phyloP scores from a whole-genome alignment of 1,284 basidiomycete genomes.

The Tylopilus orsonianus region DNA sequence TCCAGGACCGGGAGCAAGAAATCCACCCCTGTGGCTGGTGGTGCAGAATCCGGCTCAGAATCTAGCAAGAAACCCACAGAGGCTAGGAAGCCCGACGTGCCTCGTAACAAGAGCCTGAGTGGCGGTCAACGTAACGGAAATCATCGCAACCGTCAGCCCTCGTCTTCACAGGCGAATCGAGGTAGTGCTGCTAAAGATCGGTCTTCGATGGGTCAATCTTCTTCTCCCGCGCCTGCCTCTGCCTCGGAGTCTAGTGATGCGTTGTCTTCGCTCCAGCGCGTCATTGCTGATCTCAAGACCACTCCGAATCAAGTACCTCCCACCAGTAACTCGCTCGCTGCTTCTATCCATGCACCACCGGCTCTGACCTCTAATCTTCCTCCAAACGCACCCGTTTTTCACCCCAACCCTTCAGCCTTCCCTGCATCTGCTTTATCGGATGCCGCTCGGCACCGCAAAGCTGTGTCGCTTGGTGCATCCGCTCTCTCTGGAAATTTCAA shows the following conservation, averaged over 20 bases:
- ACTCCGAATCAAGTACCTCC: constrained; percentile 46
- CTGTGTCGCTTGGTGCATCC: constrained; percentile 66
- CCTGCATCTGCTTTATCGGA: constrained; percentile 48
- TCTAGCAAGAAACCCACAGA: constrained; percentile 60
- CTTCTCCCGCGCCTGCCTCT: constrained; percentile 42
- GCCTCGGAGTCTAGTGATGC: constrained; percentile 66
- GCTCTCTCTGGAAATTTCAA: constrained; percentile 59
- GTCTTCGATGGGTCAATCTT: constrained; percentile 44
- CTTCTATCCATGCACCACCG: constrained; percentile 47
- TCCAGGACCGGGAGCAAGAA: constrained; percentile 68
- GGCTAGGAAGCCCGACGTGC: constrained; percentile 50
- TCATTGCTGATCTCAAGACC: constrained; percentile 82
- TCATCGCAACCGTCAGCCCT: constrained; percentile 57
- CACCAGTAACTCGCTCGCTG: constrained; percentile 40
- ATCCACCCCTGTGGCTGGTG: constrained; percentile 36
- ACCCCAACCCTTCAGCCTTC: constrained; percentile 62
- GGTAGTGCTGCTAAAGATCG: constrained; percentile 47
- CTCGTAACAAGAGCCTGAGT: constrained; percentile 55
- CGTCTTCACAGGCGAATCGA: constrained; percentile 53
- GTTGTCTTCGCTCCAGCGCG: constrained; percentile 75
- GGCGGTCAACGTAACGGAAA: constrained; percentile 42
- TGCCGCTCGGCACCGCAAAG: constrained; percentile 73
- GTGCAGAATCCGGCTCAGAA: constrained; percentile 66
- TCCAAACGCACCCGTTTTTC: constrained; percentile 66
- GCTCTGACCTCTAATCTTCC: constrained; percentile 51